Percentiles rank a stretch among this genome's conserved stretches.
These are phyloP conservation scores for Mycena sanguinolenta DNA, from an alignment of 768 basidiomycete species.

Conservation along the genomic window DNA sequence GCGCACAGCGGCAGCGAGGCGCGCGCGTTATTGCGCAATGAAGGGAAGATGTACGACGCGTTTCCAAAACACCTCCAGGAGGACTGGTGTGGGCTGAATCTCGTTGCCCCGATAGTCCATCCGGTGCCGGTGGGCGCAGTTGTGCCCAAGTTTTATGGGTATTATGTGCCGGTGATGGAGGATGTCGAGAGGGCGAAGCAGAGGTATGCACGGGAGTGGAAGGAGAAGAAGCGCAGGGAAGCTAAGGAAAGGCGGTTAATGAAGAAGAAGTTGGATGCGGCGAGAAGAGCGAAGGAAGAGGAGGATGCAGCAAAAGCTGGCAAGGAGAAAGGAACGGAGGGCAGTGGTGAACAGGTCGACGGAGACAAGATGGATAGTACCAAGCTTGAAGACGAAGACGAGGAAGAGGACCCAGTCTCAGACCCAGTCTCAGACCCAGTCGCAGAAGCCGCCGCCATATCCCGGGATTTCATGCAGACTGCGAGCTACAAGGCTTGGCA, in stretches of 20 bases:
- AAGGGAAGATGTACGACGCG: slow-evolving; percentile 46
- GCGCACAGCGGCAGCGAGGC: slow-evolving; percentile 41
- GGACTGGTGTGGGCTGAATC: slow-evolving; percentile 26
- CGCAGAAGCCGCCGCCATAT: too few relatives aligned
- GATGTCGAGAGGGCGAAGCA: slow-evolving; percentile 27
- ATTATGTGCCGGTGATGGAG: slow-evolving; percentile 31
- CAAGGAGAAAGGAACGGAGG: background rate
- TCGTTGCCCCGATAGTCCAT: slow-evolving; percentile 30
- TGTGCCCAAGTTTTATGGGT: slow-evolving; percentile 34
- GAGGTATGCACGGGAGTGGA: slow-evolving; percentile 6
- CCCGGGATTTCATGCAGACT: background rate
- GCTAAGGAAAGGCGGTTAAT: background rate
- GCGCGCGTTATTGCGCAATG: slow-evolving; percentile 36
- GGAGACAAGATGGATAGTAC: background rate
- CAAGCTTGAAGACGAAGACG: background rate
- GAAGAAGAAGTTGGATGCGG: background rate
- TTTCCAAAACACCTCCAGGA: slow-evolving; percentile 30
- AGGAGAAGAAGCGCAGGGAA: background rate
- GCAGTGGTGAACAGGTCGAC: background rate
- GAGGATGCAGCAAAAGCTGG: background rate
- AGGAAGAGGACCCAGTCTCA: background rate
- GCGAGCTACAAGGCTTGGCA: slow-evolving; percentile 12
- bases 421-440: background rate
- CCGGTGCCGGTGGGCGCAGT: slow-evolving; percentile 28
- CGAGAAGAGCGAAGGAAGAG: background rate